Base-by-base conservation (phyloP, 2,329 filamentous ascomycete species). In the Dactylellina drechsleri region DNA sequence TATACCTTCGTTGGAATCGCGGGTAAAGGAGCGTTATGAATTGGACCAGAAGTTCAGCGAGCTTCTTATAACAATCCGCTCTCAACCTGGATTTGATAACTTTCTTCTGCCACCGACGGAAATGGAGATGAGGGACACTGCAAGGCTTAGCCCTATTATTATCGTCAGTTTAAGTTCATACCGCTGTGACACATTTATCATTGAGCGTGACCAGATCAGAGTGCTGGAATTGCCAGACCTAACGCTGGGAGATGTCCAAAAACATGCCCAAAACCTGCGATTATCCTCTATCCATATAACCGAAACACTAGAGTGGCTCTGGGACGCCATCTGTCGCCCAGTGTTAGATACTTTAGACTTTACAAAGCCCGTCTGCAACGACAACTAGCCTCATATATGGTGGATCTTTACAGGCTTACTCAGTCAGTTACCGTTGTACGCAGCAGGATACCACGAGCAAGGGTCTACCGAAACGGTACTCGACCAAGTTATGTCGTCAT, bases 341-440 rank as follows among this genome's bases (percentile, higher is more conserved):
- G 81, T 47, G 66, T 82, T 7, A n/a, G 71, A 80, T 10, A 66
- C 31, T 4, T 59, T 82, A 0, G 80, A 79, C 6, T 79, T 79
- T 53, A 70, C 23, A 1, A 13, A 78, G 8, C 3, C 76, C n/a
- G 58, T 77, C 23, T 16, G 23, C 31, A n/a, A 62, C 23, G 26
- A 57, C 15, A 41, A 18, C 10, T 66, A 28, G 61, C 68, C 80
- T 3, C 81, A 72, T 13, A 47, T 83, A 0, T 82, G 81, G 78
- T 83, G 81, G 81, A 79, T 83, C 76, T 78, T 79, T 4, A 82
- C 80, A 0, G 81, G 81, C 0, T 28, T 49, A 0, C 74, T 83
- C 1, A 77, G 12, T 53, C 71, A 64, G 4, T 79, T 82, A 18
- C 81, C 81, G 12, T 40, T 83, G 5, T 81, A 83, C 66, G 81